phyloP scores from a whole-genome alignment of 176 grass and related monocot genomes.

The Dactylis glomerata region DNA sequence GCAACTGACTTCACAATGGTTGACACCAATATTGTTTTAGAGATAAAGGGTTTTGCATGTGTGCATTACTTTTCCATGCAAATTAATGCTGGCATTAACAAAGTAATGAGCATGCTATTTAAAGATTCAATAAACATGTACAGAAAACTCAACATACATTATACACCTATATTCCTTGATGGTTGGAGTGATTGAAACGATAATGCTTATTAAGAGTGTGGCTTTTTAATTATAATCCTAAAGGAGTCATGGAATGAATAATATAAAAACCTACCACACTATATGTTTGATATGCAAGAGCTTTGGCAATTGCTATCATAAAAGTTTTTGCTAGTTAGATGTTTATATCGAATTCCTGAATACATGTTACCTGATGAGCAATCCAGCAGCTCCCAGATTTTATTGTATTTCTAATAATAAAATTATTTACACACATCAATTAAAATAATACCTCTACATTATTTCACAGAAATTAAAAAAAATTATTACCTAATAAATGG shows the following conservation, averaged over 20 bases:
- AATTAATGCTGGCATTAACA: not conserved
- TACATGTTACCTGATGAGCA: not conserved
- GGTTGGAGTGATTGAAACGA: not conserved
- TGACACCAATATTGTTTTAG: conserved; percentile 20
- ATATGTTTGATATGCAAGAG: not conserved
- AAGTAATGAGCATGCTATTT: not conserved
- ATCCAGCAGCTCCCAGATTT: not conserved
- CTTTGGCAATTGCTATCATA: not conserved
- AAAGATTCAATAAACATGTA: not conserved
- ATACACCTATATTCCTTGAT: not conserved
- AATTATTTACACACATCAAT: not conserved
- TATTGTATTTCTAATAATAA: not conserved
- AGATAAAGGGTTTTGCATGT: not conserved
- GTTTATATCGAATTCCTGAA: not conserved
- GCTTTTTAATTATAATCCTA: not conserved
- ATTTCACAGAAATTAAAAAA: too few species aligned
- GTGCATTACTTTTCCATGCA: not conserved
- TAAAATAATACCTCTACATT: too few species aligned
- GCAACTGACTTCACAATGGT: conserved; percentile 12
- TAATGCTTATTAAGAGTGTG: not conserved
- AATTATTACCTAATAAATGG: too few species aligned
- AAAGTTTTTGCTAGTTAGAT: not conserved
- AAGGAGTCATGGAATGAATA: not conserved
- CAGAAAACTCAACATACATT: not conserved
- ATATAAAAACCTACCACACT: not conserved